Conservation (phyloP, 345 rosid genomes). For the Barbarea vulgaris region DNA sequence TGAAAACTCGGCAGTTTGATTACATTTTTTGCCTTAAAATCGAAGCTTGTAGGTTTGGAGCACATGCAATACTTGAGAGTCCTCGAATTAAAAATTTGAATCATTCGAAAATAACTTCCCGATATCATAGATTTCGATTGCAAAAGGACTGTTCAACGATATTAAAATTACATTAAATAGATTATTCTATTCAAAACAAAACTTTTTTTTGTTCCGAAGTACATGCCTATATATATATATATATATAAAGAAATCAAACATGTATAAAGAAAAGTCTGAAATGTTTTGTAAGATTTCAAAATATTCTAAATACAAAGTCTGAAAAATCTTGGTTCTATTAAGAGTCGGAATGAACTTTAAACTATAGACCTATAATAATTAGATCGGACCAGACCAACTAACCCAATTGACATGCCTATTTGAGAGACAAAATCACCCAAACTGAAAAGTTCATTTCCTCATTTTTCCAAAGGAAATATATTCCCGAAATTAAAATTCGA, state of each 20-base stretch:
- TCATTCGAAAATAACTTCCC: too few relatives aligned
- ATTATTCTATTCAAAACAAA: too few relatives aligned
- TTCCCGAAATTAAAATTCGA: neutral
- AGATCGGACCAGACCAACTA: neutral
- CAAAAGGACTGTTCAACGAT: too few relatives aligned
- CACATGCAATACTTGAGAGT: too few relatives aligned
- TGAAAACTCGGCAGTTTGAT: neutral
- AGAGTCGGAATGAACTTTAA: neutral
- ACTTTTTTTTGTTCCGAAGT: neutral
- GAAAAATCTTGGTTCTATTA: neutral
- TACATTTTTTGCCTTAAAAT: neutral
- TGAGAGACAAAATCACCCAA: neutral
- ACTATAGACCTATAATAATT: neutral
- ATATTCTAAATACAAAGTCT: too few relatives aligned
- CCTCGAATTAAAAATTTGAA: too few relatives aligned
- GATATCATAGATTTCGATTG: too few relatives aligned
- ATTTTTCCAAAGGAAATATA: neutral
- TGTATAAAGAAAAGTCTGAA: neutral
- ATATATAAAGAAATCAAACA: neutral
- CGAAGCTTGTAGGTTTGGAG: neutral
- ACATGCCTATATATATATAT: neutral
- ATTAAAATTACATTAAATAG: too few relatives aligned
- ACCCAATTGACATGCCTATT: neutral
- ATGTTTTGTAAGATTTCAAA: too few relatives aligned
- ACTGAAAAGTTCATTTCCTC: neutral